These are phyloP conservation scores for Candida hungchunana DNA, from an alignment of 805 yeast genomes.

Conservation along the genomic window DNA sequence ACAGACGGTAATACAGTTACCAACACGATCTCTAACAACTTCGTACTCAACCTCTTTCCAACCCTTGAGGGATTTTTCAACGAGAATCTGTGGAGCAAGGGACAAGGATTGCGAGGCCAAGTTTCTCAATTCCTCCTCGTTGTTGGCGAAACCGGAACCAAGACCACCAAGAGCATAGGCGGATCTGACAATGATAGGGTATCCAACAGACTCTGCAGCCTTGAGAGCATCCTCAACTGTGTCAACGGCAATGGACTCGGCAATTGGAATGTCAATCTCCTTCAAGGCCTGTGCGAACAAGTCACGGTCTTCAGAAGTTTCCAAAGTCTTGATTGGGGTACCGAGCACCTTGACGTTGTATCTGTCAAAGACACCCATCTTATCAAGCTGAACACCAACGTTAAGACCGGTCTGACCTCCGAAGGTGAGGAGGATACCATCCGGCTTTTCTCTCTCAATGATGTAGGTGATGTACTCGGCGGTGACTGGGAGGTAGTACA, in stretches of 20 bases:
- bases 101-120: constrained; percentile 87
- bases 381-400: constrained; percentile 91
- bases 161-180: constrained; percentile 97
- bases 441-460: constrained; percentile 94
- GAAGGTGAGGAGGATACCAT: constrained; percentile 91
- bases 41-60: constrained; percentile 99
- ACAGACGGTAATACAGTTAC: constrained; percentile 97
- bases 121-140: constrained; percentile 77
- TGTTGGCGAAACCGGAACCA: constrained; percentile 94
- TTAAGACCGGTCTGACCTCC: constrained; percentile 99
- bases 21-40: constrained; percentile 94
- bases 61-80: constrained; percentile 95
- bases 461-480: constrained; percentile 94
- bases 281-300: constrained; percentile 91
- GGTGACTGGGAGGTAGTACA: constrained; percentile 93
- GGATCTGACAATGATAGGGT: constrained; percentile 95
- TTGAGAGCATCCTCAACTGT: constrained; percentile 86
- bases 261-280: constrained; percentile 93
- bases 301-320: constrained; percentile 97
- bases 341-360: constrained; percentile 94
- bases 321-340: constrained; percentile 93
- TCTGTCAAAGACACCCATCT: constrained; percentile 89
- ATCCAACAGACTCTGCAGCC: constrained; percentile 88
- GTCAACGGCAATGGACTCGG: constrained; percentile 93
- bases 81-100: constrained; percentile 90